These are phyloP conservation scores for Claviceps sp. DNA, from an alignment of 2,329 filamentous ascomycete species.

Conservation along the genomic window DNA sequence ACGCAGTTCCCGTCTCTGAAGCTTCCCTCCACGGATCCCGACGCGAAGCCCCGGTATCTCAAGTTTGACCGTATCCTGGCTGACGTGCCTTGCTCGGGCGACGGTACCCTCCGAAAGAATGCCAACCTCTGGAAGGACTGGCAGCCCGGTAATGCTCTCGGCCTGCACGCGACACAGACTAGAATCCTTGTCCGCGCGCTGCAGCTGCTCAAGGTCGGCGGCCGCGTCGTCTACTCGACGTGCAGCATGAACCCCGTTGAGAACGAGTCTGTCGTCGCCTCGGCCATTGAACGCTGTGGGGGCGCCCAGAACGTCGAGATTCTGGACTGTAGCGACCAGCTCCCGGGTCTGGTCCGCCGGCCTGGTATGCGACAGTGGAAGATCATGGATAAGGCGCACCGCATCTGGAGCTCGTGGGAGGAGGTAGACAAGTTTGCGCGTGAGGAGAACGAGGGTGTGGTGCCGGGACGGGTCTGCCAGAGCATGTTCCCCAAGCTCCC, in stretches of 20 bases:
- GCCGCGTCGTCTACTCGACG: slow-evolving; percentile 91
- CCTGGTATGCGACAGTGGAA: slow-evolving; percentile 73
- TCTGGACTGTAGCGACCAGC: slow-evolving; percentile 65
- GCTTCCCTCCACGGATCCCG: slow-evolving; percentile 47
- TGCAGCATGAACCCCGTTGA: slow-evolving; percentile 98
- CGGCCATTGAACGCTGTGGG: slow-evolving; percentile 81
- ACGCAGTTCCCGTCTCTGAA: slow-evolving; percentile 89
- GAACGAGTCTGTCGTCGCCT: slow-evolving; percentile 83
- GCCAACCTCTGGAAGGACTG: slow-evolving; percentile 90
- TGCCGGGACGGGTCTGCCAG: slow-evolving; percentile 57
- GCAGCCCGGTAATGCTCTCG: slow-evolving; percentile 75
- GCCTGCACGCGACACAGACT: slow-evolving; percentile 74
- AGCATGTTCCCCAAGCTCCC: slow-evolving; percentile 68
- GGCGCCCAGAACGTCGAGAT: slow-evolving; percentile 70
- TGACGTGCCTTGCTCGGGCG: slow-evolving; percentile 92
- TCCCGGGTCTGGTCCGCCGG: slow-evolving; percentile 63
- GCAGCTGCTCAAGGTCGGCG: slow-evolving; percentile 91
- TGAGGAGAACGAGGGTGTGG: slow-evolving; percentile 36
- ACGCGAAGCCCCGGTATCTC: slow-evolving; percentile 55
- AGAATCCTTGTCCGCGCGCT: slow-evolving; percentile 83
- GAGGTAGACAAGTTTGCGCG: slow-evolving; percentile 61
- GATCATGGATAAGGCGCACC: slow-evolving; percentile 76
- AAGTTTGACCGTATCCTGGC: slow-evolving; percentile 96
- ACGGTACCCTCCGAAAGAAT: slow-evolving; percentile 91
- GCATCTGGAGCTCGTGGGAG: slow-evolving; percentile 69